Percentiles rank a stretch among this genome's conserved stretches.
Evolutionary conservation across 163 green algal genomes (phyloP).

Genomic region (Scenedesmus sp.): DNA sequence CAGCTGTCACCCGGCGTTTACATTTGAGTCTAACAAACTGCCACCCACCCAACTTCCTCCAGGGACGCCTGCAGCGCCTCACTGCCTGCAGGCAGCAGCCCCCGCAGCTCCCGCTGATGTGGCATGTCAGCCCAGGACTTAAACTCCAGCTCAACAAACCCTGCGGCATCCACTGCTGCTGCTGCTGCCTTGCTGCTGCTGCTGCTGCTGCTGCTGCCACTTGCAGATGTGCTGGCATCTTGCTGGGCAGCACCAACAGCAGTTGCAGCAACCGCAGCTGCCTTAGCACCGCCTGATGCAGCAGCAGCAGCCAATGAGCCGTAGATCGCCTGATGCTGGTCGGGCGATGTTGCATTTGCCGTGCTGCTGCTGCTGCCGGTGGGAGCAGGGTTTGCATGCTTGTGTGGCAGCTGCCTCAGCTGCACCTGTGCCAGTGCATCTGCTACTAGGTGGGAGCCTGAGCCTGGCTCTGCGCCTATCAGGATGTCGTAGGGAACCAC

Average conservation of each 20-base stretch:
- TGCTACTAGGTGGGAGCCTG: slow-evolving; percentile 12
- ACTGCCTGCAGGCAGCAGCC: slow-evolving; percentile 18
- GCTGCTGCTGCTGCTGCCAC: not conserved
- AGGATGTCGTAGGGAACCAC: slow-evolving; percentile 16
- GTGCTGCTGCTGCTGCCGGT: not conserved
- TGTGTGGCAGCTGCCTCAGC: not conserved
- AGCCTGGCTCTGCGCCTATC: not conserved
- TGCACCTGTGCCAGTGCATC: slow-evolving; percentile 10
- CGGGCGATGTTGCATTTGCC: not conserved
- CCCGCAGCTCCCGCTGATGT: slow-evolving; percentile 24
- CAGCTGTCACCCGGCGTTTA: too few species aligned
- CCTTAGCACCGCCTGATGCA: not conserved
- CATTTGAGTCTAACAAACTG: too few species aligned
- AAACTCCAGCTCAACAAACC: slow-evolving; percentile 40
- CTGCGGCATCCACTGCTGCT: slow-evolving; percentile 4
- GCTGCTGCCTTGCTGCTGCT: not conserved
- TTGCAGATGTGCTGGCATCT: not conserved
- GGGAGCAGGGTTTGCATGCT: not conserved
- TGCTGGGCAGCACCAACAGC: not conserved
- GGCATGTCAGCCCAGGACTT: slow-evolving; percentile 38
- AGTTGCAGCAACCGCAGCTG: not conserved
- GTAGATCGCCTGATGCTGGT: not conserved
- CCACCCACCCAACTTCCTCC: not conserved
- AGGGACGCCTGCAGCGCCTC: not conserved
- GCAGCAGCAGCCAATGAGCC: not conserved